These are phyloP conservation scores for Sungouiozyma intestinalis DNA, from an alignment of 805 yeast species.

Conservation along the genomic window DNA sequence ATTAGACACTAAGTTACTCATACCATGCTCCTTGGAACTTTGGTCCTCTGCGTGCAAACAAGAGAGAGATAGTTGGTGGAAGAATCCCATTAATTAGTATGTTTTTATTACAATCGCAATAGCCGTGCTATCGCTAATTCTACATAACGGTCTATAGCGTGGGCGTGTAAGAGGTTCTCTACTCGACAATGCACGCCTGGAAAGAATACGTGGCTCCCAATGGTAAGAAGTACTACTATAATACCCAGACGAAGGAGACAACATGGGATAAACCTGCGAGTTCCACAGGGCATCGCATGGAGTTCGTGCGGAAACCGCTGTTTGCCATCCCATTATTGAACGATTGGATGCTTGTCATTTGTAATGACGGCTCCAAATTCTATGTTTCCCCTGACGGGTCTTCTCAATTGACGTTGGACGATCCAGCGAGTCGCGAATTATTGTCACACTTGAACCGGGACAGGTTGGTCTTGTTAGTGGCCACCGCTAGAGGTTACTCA, in stretches of 20 bases:
- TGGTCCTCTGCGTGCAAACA: background rate
- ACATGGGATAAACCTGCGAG: slow-evolving; percentile 30
- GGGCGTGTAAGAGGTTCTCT: too few relatives aligned
- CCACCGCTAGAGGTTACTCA: slow-evolving; percentile 17
- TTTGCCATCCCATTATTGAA: slow-evolving; percentile 15
- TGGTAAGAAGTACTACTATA: slow-evolving; percentile 31
- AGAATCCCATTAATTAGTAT: too few relatives aligned
- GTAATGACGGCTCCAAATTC: slow-evolving; percentile 34
- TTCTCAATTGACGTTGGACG: slow-evolving; percentile 22
- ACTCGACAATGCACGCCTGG: slow-evolving; percentile 20
- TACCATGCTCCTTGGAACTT: background rate
- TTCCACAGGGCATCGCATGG: slow-evolving; percentile 5
- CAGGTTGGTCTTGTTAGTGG: slow-evolving; percentile 16
- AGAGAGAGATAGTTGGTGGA: too few relatives aligned
- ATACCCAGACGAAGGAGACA: slow-evolving; percentile 29
- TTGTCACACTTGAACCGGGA: slow-evolving; percentile 24
- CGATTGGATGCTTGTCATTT: slow-evolving; percentile 36
- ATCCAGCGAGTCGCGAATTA: slow-evolving; percentile 19
- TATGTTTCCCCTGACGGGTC: slow-evolving; percentile 27
- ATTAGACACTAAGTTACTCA: slow-evolving; percentile 33
- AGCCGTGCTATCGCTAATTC: too few relatives aligned
- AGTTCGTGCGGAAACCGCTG: slow-evolving; percentile 6
- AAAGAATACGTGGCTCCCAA: slow-evolving; percentile 31
- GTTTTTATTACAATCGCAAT: too few relatives aligned
- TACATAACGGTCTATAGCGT: too few relatives aligned